Evolutionary conservation across 164 flowering plant genomes (phyloP).

Genomic region (Stephania yunnanensis): DNA sequence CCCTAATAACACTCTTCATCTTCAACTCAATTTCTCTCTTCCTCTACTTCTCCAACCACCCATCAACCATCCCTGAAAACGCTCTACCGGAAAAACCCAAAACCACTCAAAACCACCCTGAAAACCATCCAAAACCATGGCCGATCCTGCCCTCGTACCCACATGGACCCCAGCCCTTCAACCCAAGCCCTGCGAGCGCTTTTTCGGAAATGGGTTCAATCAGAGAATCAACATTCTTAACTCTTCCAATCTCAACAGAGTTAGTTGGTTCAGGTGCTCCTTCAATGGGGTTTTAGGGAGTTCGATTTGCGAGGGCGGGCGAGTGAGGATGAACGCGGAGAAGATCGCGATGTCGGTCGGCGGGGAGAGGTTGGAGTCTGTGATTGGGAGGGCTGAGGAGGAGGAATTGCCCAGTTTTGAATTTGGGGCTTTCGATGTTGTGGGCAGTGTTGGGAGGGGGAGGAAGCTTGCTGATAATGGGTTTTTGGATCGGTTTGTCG

Average conservation of each 20-base stretch:
- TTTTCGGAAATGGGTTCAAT: conserved; percentile 84
- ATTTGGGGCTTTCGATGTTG: conserved; percentile 64
- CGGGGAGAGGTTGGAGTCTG: conserved; percentile 71
- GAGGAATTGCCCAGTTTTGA: conserved; percentile 73
- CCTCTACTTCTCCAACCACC: conserved; percentile 43
- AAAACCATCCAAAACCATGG: conserved; percentile 52
- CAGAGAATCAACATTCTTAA: conserved; percentile 40
- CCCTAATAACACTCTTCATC: conserved; percentile 47
- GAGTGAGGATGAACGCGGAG: conserved; percentile 55
- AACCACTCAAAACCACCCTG: conserved; percentile 21
- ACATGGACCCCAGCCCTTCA: conserved; percentile 55
- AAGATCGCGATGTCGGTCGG: conserved; percentile 67
- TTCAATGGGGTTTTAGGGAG: conserved; percentile 64
- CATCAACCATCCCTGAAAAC: neutral
- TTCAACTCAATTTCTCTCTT: conserved; percentile 53
- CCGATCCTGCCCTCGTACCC: conserved; percentile 75
- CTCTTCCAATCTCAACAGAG: conserved; percentile 5
- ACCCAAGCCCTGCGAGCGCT: conserved; percentile 70
- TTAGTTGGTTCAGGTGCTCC: conserved; percentile 74
- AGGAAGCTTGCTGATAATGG: conserved; percentile 32
- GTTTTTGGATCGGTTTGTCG: conserved; percentile 49
- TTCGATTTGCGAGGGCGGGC: conserved; percentile 81
- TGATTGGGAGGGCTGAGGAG: conserved; percentile 74
- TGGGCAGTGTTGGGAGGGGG: conserved; percentile 22
- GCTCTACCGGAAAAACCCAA: conserved; percentile 16